Base-by-base conservation (phyloP, 129 eudicot species). In the Lactuca sativa region DNA sequence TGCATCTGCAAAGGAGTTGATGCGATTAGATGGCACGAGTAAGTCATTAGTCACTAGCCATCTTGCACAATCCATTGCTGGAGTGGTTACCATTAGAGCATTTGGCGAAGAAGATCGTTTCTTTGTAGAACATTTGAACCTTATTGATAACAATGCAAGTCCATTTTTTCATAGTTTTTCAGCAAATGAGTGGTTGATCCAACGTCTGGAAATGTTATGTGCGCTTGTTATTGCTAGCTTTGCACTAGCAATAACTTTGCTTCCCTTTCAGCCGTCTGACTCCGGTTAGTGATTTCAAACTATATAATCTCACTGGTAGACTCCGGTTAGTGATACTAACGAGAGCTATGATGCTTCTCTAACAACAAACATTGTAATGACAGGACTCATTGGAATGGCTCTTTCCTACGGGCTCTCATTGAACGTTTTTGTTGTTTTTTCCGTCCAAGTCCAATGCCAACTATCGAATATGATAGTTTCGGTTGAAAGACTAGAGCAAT, bases 161-260 rank as follows among this genome's bases (percentile, higher is more conserved):
- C 68, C 97, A 31, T 86, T 41, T 56, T 90, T 90, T 67, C 85
- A 90, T 64, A 80, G 77, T 53, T 90, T 86, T 69, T 54, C 91
- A 54, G 88, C 97, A 64, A 90, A 86, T 36, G 95, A 90, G 62
- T 90, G 95, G 97, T 66, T 87, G 59, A 87, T 86, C 47, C 89
- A 75, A 62, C 88, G 91, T 12, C 67, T 90, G 16, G 97, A 90
- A 75, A 58, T 85, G 8, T 74, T 87, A 64, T 77, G 87, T 11
- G 87, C 95, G 6, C 10, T 82, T 64, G 78, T 90, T 44, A 84
- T 90, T 59, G 69, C 95, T 40, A 56, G 77, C 61, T 78, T 89
- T 37, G 87, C 91, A 3, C 77, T 90, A 4, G 84, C 80, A 49
- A 77, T 87, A 76, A 79, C 85, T 56, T 67, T 86, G 71, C 73